phyloP scores from a whole-genome alignment of 331 rosid species.

The Malus hybrid region DNA sequence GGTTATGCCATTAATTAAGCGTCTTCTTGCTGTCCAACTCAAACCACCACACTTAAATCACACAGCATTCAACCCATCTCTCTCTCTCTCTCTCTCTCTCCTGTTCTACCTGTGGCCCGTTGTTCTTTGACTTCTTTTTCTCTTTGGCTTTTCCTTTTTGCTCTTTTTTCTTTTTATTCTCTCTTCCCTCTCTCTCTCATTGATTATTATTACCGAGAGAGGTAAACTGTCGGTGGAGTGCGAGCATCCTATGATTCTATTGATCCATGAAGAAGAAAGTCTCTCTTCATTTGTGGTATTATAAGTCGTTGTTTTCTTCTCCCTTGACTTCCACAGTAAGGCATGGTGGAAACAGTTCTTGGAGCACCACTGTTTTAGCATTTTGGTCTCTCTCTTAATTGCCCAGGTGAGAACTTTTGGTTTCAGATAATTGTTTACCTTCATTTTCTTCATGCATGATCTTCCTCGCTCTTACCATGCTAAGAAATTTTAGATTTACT shows the following conservation, averaged over 20 bases:
- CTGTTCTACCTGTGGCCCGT: background rate
- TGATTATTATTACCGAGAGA: slow-evolving; percentile 18
- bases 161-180: background rate
- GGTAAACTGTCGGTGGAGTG: slow-evolving; percentile 35
- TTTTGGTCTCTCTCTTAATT: background rate
- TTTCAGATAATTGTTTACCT: background rate
- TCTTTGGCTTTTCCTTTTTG: background rate
- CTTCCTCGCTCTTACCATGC: background rate
- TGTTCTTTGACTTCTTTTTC: slow-evolving; percentile 12
- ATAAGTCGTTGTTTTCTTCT: background rate
- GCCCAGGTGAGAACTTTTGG: background rate
- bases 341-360: background rate
- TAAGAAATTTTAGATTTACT: background rate
- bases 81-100: background rate
- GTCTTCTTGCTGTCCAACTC: background rate
- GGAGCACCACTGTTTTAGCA: background rate
- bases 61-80: background rate
- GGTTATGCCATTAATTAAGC: no score
- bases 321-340: background rate
- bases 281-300: background rate
- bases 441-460: slow-evolving; percentile 3
- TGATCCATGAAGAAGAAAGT: background rate
- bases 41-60: background rate
- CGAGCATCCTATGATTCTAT: slow-evolving; percentile 33
- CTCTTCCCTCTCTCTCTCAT: slow-evolving; percentile 1